Conservation (phyloP, 345 rosid genomes). For the Physaria fendleri region DNA sequence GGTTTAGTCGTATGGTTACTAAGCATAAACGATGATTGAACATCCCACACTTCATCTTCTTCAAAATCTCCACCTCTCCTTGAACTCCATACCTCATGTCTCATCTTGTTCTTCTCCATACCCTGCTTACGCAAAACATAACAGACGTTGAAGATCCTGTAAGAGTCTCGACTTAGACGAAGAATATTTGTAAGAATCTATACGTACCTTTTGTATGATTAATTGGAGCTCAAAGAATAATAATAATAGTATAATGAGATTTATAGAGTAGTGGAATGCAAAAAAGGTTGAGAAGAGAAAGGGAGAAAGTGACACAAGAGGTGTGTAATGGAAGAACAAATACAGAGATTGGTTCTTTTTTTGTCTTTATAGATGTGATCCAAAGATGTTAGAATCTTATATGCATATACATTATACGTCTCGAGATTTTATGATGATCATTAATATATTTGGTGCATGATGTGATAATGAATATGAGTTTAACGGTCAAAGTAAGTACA, state of each 20-base stretch:
- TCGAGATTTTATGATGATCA: slow-evolving; percentile 1
- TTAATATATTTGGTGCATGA: no score
- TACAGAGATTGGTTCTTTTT: slow-evolving; percentile 16
- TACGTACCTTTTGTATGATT: slow-evolving; percentile 5
- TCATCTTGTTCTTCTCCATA: slow-evolving; percentile 34
- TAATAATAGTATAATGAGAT: background rate
- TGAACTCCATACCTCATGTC: slow-evolving; percentile 37
- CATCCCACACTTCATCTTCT: slow-evolving; percentile 48
- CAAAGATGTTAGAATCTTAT: slow-evolving; percentile 1
- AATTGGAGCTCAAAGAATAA: background rate
- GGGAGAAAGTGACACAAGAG: slow-evolving; percentile 22
- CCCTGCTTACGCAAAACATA: background rate
- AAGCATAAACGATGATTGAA: slow-evolving; percentile 25
- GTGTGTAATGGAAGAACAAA: slow-evolving; percentile 13
- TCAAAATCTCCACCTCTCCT: slow-evolving; percentile 38
- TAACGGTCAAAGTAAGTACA: slow-evolving; percentile 22
- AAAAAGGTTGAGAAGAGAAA: background rate
- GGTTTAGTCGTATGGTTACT: slow-evolving; percentile 19
- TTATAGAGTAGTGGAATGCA: background rate
- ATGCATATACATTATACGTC: slow-evolving; percentile 8
- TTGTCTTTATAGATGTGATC: slow-evolving; percentile 22
- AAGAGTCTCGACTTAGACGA: background rate
- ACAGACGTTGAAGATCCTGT: background rate
- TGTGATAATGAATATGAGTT: slow-evolving; percentile 1
- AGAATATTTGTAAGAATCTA: background rate